Evolutionary conservation across 768 basidiomycete genomes (phyloP).

Genomic region (Hortiboletus flavorubellus): DNA sequence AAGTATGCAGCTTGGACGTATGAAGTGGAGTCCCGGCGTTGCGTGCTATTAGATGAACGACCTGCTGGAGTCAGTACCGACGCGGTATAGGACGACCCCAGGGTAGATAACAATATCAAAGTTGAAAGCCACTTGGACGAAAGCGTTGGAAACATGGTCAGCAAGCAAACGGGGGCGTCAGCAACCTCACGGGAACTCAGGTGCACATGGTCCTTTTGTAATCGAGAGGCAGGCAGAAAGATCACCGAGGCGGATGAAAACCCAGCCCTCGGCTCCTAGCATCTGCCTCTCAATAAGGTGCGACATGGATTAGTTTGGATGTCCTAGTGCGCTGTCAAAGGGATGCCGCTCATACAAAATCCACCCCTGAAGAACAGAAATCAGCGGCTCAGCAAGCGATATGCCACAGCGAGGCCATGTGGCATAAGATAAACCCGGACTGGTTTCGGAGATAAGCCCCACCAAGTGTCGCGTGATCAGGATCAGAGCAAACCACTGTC

Average conservation of each 20-base stretch:
- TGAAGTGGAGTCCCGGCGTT: constrained; percentile 11
- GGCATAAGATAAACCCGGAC: constrained; percentile 9
- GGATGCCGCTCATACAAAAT: background rate
- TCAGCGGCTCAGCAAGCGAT: constrained; percentile 1
- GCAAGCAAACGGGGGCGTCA: background rate
- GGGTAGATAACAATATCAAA: constrained; percentile 7
- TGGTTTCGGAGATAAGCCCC: constrained; percentile 6
- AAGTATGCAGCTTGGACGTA: constrained; percentile 37
- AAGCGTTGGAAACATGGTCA: background rate
- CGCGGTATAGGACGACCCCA: constrained; percentile 11
- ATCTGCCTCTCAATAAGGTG: constrained; percentile 15
- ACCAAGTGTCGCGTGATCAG: constrained; percentile 4
- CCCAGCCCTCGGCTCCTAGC: constrained; percentile 15
- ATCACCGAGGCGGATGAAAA: constrained; percentile 7
- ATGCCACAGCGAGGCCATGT: constrained; percentile 9
- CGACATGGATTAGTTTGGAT: constrained; percentile 11
- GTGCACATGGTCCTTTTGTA: constrained; percentile 16
- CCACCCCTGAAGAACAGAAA: constrained; percentile 7
- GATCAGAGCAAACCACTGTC: background rate
- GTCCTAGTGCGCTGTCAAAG: background rate
- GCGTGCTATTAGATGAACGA: constrained; percentile 1
- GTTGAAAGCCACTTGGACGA: background rate
- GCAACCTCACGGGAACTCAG: background rate
- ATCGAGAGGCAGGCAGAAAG: background rate
- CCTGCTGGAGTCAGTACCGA: constrained; percentile 6